These are phyloP conservation scores for Raphanus raphanistrum DNA, from an alignment of 345 rosid species.

Conservation along the genomic window DNA sequence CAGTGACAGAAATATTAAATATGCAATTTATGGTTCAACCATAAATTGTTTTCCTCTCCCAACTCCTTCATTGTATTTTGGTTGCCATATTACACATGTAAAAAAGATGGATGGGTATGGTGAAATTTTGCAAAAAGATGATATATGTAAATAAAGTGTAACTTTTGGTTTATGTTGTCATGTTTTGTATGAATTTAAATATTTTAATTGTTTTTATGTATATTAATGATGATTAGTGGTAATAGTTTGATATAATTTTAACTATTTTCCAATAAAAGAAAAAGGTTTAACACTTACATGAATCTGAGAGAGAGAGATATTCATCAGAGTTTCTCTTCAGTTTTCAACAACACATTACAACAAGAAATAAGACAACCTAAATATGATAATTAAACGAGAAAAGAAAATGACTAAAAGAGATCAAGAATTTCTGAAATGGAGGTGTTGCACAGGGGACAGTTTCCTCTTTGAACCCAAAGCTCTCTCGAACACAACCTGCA, in stretches of 20 bases:
- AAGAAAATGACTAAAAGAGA: constrained; percentile 35
- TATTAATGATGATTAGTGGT: too few relatives aligned
- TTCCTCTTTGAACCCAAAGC: constrained; percentile 65
- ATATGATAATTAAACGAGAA: constrained; percentile 3
- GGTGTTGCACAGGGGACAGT: constrained; percentile 76
- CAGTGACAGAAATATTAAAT: neutral
- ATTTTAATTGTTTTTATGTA: neutral
- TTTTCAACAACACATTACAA: constrained; percentile 14
- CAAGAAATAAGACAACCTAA: constrained; percentile 9
- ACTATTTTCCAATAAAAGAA: neutral
- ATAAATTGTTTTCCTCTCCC: neutral
- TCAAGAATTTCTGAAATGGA: constrained; percentile 67
- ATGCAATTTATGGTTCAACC: neutral
- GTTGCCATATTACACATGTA: constrained; percentile 2
- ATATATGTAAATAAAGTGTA: neutral
- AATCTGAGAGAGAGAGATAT: neutral
- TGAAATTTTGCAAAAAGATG: neutral
- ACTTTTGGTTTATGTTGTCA: neutral
- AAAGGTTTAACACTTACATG: neutral
- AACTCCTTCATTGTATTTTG: neutral
- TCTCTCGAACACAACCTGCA: constrained; percentile 90
- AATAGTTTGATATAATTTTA: neutral
- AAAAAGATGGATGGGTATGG: neutral
- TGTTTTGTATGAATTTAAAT: neutral
- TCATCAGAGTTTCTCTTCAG: neutral